These are phyloP conservation scores for Euphorbia tirucalli DNA, from an alignment of 345 rosid genomes.

Conservation along the genomic window DNA sequence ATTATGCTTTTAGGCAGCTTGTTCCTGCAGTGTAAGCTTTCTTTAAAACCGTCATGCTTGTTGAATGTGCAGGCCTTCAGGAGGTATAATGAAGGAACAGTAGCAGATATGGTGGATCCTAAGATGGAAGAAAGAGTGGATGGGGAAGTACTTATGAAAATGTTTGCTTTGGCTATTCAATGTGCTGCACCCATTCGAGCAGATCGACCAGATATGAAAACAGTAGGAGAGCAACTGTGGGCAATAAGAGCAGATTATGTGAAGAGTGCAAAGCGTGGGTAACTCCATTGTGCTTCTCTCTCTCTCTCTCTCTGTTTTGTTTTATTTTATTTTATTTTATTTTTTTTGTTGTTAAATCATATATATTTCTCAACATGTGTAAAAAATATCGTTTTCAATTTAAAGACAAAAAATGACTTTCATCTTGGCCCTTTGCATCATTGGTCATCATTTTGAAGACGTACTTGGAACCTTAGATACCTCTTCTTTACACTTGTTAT, in stretches of 20 bases:
- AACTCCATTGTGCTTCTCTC: not conserved
- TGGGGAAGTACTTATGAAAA: slow-evolving; percentile 47
- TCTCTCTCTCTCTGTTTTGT: not conserved
- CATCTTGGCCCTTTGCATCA: not conserved
- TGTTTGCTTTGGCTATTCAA: slow-evolving; percentile 72
- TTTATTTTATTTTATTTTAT: too few species aligned
- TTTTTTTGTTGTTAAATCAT: too few species aligned
- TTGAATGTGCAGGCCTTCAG: slow-evolving; percentile 58
- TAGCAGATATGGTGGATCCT: slow-evolving; percentile 60
- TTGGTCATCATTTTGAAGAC: not conserved
- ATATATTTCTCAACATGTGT: too few species aligned
- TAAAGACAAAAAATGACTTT: not conserved
- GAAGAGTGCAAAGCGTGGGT: slow-evolving; percentile 36
- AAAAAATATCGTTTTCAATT: not conserved
- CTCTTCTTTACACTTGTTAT: not conserved
- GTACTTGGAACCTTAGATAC: not conserved
- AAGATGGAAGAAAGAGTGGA: slow-evolving; percentile 52
- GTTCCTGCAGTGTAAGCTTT: not conserved
- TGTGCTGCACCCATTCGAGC: slow-evolving; percentile 79
- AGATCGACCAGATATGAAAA: slow-evolving; percentile 86
- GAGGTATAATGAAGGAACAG: slow-evolving; percentile 59
- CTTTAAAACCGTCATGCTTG: not conserved
- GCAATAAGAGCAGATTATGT: slow-evolving; percentile 74
- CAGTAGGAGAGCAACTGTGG: slow-evolving; percentile 85
- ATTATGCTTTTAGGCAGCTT: too few species aligned